These are phyloP conservation scores for Agastache rugosa DNA, from an alignment of 257 asterid species.

Conservation along the genomic window DNA sequence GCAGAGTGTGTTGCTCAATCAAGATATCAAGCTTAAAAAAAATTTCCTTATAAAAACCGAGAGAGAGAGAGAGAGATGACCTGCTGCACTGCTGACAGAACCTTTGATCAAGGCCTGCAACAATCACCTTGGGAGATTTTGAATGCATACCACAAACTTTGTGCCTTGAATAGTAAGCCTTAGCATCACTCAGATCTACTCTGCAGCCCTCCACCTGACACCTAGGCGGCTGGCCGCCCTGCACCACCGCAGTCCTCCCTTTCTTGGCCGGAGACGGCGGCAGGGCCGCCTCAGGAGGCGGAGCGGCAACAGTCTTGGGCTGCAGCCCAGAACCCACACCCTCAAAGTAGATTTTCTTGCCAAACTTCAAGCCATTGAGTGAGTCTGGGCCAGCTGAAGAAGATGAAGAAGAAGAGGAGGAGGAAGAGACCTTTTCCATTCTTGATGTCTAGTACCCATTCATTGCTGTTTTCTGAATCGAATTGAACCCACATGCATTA, in stretches of 20 bases:
- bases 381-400: conserved; percentile 48
- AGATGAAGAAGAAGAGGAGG: conserved; percentile 43
- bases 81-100: conserved; percentile 99
- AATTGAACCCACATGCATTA: conserved; percentile 32
- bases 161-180: conserved; percentile 95
- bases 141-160: conserved; percentile 94
- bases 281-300: conserved; percentile 34
- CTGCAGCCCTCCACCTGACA: conserved; percentile 97
- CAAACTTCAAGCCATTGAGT: conserved; percentile 71
- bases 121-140: conserved; percentile 74
- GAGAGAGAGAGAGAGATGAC: conserved; percentile 44
- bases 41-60: neutral
- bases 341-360: conserved; percentile 86
- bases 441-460: conserved; percentile 54
- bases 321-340: conserved; percentile 51
- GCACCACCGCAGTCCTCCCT: conserved; percentile 57
- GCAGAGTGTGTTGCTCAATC: neutral
- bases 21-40: neutral
- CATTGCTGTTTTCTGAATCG: conserved; percentile 42
- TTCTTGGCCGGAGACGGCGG: conserved; percentile 67
- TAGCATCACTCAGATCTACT: conserved; percentile 92
- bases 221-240: conserved; percentile 73
- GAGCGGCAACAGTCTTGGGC: conserved; percentile 38
- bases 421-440: conserved; percentile 79
- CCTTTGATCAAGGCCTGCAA: conserved; percentile 87